Conservation (phyloP, 2,329 filamentous ascomycete genomes). For the Aureobasidium sp. region DNA sequence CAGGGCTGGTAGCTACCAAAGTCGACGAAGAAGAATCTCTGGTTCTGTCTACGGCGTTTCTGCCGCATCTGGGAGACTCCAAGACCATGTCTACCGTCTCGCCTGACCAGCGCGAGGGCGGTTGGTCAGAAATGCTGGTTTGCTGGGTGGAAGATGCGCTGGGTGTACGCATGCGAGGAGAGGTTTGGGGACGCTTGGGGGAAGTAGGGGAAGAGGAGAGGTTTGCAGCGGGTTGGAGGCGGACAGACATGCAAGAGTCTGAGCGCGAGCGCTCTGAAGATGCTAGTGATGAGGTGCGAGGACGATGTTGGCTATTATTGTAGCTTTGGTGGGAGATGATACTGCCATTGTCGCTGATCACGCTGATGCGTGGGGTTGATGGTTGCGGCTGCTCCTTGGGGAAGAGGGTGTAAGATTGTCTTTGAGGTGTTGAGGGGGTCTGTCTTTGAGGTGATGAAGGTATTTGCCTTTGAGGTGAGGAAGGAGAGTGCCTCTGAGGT, state of each 20-base stretch:
- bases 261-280: conserved; percentile 8
- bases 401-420: conserved; percentile 11
- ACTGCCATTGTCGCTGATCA: background rate
- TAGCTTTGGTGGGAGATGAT: background rate
- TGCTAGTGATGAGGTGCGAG: background rate
- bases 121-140: background rate
- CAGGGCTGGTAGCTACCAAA: background rate
- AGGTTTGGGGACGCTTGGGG: conserved; percentile 6
- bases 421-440: background rate
- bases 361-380: conserved; percentile 2
- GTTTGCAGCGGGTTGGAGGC: conserved; percentile 4
- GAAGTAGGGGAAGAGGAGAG: background rate
- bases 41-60: background rate
- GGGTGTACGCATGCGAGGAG: conserved; percentile 3
- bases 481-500: background rate
- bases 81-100: background rate
- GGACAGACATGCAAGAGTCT: conserved; percentile 12
- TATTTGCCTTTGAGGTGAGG: background rate
- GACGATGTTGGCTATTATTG: background rate
- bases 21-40: conserved; percentile 1
- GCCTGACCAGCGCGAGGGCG: conserved; percentile 11
- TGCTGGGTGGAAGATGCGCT: conserved; percentile 1
- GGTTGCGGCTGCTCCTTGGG: conserved; percentile 4
- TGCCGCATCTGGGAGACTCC: background rate
- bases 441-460: background rate